phyloP scores from a whole-genome alignment of 1,284 basidiomycete genomes.

The Lignosus rhinocerotis region DNA sequence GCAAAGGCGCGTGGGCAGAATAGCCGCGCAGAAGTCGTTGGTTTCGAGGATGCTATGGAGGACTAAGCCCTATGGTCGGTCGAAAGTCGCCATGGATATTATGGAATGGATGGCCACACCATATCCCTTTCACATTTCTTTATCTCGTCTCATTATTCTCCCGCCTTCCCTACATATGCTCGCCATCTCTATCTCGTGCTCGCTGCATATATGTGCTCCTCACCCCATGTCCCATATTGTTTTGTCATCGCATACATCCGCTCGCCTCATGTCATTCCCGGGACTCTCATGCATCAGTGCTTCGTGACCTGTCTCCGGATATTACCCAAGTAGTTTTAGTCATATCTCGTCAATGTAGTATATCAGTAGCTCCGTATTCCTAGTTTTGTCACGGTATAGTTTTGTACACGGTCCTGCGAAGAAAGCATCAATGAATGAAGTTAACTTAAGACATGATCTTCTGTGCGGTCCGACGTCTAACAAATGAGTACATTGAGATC shows the following conservation, averaged over 20 bases:
- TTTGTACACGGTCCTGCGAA: constrained; percentile 16
- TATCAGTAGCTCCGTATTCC: constrained; percentile 17
- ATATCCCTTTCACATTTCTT: constrained; percentile 2
- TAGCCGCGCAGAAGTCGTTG: constrained; percentile 24
- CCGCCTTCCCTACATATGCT: constrained; percentile 12
- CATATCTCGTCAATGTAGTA: constrained; percentile 19
- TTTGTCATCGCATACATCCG: constrained; percentile 22
- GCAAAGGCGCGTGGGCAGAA: constrained; percentile 37
- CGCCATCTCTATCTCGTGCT: constrained; percentile 20
- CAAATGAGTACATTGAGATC: neutral
- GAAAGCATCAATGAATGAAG: constrained; percentile 8
- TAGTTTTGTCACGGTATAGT: constrained; percentile 19
- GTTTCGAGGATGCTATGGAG: constrained; percentile 59
- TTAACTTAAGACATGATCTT: neutral
- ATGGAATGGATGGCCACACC: neutral
- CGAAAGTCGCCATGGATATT: constrained; percentile 14
- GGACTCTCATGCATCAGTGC: constrained; percentile 15
- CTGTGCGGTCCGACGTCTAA: neutral
- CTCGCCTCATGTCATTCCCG: constrained; percentile 18
- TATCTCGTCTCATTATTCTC: constrained; percentile 18
- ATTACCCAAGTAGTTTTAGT: constrained; percentile 18
- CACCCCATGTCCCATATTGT: constrained; percentile 12
- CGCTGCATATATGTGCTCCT: constrained; percentile 16
- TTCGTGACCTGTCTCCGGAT: constrained; percentile 7
- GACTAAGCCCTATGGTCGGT: constrained; percentile 32